phyloP scores from a whole-genome alignment of 23 red algal species.

The Gracilariopsis chorda region DNA sequence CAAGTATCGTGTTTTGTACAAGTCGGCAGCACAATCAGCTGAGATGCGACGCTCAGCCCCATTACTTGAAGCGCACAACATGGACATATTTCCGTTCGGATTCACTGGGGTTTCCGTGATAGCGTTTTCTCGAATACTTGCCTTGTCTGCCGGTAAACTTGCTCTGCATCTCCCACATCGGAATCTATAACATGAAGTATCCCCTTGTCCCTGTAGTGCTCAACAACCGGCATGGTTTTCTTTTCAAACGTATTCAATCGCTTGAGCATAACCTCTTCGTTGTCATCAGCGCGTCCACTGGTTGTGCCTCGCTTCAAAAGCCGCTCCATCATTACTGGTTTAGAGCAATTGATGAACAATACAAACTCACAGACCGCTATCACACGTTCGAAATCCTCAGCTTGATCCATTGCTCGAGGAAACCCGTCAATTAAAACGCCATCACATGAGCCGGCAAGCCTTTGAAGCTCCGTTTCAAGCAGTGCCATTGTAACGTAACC shows the following conservation, averaged over 20 bases:
- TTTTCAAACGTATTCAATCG: slow-evolving; percentile 76
- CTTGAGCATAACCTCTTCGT: slow-evolving; percentile 41
- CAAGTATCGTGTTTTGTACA: no score
- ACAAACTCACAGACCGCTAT: slow-evolving; percentile 58
- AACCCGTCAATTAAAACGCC: slow-evolving; percentile 94
- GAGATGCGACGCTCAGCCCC: no score
- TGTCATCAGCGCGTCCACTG: slow-evolving; percentile 78
- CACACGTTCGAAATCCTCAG: slow-evolving; percentile 74
- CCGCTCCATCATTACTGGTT: slow-evolving; percentile 41
- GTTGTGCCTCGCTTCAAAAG: slow-evolving; percentile 56
- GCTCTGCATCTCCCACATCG: slow-evolving; percentile 44
- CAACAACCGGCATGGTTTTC: slow-evolving; percentile 81
- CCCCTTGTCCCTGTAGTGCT: slow-evolving; percentile 69
- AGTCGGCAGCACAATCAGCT: no score
- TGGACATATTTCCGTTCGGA: no score
- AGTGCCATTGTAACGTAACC: slow-evolving; percentile 79
- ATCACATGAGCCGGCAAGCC: not conserved
- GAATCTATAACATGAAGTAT: slow-evolving; percentile 58
- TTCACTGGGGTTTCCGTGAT: not conserved
- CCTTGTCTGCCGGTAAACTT: slow-evolving; percentile 42
- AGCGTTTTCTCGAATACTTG: not conserved
- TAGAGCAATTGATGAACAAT: slow-evolving; percentile 75
- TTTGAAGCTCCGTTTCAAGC: slow-evolving; percentile 50
- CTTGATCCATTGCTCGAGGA: slow-evolving; percentile 90
- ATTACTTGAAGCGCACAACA: no score